Evolutionary conservation across 495 filamentous ascomycete genomes (phyloP).

Genomic region (Podospora conica): DNA sequence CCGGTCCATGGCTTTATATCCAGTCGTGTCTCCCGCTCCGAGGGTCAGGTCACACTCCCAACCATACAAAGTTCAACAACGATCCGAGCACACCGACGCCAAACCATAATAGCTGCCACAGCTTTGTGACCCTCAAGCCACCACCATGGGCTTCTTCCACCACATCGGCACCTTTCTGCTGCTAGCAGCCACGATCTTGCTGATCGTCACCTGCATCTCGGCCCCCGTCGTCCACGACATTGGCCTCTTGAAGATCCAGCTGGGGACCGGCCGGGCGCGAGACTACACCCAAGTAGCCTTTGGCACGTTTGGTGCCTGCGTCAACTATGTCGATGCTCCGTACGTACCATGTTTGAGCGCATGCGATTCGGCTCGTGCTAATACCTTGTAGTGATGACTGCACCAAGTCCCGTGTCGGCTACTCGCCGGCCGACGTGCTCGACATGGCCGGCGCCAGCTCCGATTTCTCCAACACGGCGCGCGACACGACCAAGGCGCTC

Average conservation of each 20-base stretch:
- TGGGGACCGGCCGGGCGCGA: conserved; percentile 16
- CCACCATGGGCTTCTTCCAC: conserved; percentile 46
- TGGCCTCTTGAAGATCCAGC: conserved; percentile 44
- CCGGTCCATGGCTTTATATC: conserved; percentile 4
- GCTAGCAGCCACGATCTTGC: conserved; percentile 46
- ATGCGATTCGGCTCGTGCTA: background rate
- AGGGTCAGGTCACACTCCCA: background rate
- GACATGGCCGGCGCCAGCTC: conserved; percentile 26
- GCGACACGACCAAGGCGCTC: conserved; percentile 40
- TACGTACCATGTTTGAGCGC: conserved; percentile 14
- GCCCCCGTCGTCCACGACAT: conserved; percentile 50
- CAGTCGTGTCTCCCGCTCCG: conserved; percentile 2
- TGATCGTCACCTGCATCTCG: conserved; percentile 54
- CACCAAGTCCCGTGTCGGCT: conserved; percentile 42
- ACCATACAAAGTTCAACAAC: background rate
- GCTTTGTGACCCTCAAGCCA: background rate
- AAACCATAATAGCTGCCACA: background rate
- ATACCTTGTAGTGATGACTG: conserved; percentile 37
- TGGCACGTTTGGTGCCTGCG: conserved; percentile 55
- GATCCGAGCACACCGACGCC: background rate
- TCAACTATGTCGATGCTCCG: conserved; percentile 20
- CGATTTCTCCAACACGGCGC: conserved; percentile 37
- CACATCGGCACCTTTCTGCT: conserved; percentile 56
- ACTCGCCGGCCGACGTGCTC: conserved; percentile 45
- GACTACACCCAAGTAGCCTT: conserved; percentile 39